phyloP scores from a whole-genome alignment of 2,329 filamentous ascomycete species.

The Alternaria solani region DNA sequence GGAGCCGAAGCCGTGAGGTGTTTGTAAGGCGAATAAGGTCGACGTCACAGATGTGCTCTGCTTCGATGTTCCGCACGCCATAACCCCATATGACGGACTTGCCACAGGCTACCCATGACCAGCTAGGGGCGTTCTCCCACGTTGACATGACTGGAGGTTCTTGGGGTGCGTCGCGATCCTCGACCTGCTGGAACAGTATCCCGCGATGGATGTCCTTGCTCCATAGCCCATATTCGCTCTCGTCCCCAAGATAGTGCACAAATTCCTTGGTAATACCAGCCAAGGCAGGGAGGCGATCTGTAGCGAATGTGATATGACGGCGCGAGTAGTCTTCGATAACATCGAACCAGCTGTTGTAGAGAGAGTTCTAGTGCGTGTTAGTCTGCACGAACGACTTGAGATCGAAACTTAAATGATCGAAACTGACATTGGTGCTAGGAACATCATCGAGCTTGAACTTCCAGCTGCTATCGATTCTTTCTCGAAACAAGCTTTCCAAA shows the following conservation, averaged over 20 bases:
- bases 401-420: fast-evolving
- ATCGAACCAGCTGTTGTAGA: background rate
- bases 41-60: background rate
- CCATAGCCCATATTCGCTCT: background rate
- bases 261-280: background rate
- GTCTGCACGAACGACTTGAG: background rate
- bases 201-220: background rate
- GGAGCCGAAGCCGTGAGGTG: background rate
- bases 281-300: background rate
- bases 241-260: background rate
- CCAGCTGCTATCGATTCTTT: background rate
- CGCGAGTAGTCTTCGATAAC: fast-evolving
- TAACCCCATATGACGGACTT: background rate
- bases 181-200: background rate
- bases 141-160: fast-evolving
- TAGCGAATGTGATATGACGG: background rate
- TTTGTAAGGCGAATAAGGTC: too few species aligned
- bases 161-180: background rate
- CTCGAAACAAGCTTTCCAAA: background rate
- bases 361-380: background rate
- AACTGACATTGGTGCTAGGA: background rate
- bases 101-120: background rate
- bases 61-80: background rate
- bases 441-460: background rate
- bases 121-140: background rate